These are phyloP conservation scores for Blastomyces gilchristii DNA, from an alignment of 2,329 filamentous ascomycete species.

Conservation along the genomic window DNA sequence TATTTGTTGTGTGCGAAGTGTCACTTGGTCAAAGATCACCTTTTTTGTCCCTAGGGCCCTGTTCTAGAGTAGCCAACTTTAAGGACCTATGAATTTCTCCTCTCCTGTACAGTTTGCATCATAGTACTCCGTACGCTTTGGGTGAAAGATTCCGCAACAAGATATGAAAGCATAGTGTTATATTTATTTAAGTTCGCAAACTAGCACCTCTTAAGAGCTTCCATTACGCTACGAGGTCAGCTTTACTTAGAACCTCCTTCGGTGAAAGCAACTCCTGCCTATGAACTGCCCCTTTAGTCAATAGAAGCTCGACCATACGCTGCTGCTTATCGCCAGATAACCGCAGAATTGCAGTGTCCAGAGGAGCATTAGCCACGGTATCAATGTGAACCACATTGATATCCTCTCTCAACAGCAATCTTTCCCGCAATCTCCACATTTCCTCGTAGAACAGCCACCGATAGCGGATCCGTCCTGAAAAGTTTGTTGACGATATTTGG, in stretches of 20 bases:
- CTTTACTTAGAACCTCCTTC: neutral
- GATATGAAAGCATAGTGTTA: too few relatives aligned
- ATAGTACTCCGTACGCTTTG: too few relatives aligned
- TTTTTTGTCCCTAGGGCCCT: too few relatives aligned
- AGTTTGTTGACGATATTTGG: neutral
- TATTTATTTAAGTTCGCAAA: too few relatives aligned
- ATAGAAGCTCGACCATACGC: neutral
- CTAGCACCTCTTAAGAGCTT: too few relatives aligned
- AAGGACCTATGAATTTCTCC: too few relatives aligned
- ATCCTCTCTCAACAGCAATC: neutral
- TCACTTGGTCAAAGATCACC: too few relatives aligned
- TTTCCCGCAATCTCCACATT: neutral
- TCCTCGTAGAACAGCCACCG: neutral
- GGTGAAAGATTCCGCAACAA: too few relatives aligned
- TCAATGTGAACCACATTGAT: neutral
- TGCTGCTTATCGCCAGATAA: neutral
- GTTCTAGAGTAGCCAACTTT: too few relatives aligned
- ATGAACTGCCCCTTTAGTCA: neutral
- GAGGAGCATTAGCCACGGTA: neutral
- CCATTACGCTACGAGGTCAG: too few relatives aligned
- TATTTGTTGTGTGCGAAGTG: too few relatives aligned
- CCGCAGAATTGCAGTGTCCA: neutral
- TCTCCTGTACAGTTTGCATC: too few relatives aligned
- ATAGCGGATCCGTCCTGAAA: neutral
- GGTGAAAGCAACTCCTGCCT: neutral